A percentile compares a stretch with the other conserved stretches of the same genome.
phyloP scores from a whole-genome alignment of 129 eudicot genomes.

The Lactuca sativa region DNA sequence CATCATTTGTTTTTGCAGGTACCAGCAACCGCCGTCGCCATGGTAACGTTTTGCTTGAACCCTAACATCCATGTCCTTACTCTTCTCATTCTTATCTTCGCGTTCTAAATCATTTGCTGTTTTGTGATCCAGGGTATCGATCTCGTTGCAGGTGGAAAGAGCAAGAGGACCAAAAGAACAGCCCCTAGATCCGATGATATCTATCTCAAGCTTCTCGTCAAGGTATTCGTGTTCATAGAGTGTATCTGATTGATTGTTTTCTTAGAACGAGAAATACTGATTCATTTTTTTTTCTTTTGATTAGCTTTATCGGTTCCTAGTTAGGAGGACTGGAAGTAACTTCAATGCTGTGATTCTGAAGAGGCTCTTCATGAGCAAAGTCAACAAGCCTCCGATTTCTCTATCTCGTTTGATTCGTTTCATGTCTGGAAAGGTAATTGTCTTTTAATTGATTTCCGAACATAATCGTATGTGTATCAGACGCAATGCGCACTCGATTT shows the following conservation, averaged over 20 bases:
- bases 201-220: conserved; percentile 77
- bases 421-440: conserved; percentile 70
- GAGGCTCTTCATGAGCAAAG: conserved; percentile 90
- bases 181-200: conserved; percentile 88
- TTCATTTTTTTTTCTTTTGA: not conserved
- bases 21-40: not conserved
- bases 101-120: not conserved
- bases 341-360: conserved; percentile 85
- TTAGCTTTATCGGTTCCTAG: conserved; percentile 78
- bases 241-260: not conserved
- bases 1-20: conserved; percentile 25
- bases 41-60: too few relatives aligned
- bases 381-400: conserved; percentile 79
- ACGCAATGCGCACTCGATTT: too few relatives aligned
- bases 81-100: too few relatives aligned
- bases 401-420: conserved; percentile 64
- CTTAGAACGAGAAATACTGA: not conserved
- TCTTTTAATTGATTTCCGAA: not conserved
- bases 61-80: too few relatives aligned
- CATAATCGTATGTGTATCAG: not conserved
- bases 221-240: conserved; percentile 27
- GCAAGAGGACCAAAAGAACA: conserved; percentile 78
- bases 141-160: conserved; percentile 85
- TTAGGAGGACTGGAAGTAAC: conserved; percentile 77
- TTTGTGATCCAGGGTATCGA: conserved; percentile 63